Evolutionary conservation across 108 stramenopile genomes (phyloP).

Genomic region (Cafeteria roenbergensis): DNA sequence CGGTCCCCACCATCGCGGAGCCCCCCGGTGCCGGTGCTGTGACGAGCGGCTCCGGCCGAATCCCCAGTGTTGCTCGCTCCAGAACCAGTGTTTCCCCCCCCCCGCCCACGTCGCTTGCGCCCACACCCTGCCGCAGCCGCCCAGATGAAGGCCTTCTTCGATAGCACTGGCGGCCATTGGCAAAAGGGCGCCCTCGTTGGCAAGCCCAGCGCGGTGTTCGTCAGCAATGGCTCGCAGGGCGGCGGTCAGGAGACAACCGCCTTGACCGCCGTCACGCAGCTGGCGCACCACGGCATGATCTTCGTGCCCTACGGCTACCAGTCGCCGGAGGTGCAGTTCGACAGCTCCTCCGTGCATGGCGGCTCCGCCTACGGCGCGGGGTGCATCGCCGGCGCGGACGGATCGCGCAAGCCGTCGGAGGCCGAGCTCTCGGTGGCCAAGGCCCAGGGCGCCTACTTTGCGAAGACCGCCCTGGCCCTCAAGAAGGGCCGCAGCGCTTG

Average conservation of each 20-base stretch:
- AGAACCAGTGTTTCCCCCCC: too few relatives aligned
- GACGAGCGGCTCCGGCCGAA: too few relatives aligned
- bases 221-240: conserved; percentile 41
- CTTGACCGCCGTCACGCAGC: conserved; percentile 45
- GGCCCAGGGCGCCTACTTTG: conserved; percentile 51
- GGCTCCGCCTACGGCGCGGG: conserved; percentile 54
- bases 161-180: conserved; percentile 56
- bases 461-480: conserved; percentile 27
- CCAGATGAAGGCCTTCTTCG: conserved; percentile 60
- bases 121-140: too few relatives aligned
- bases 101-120: too few relatives aligned
- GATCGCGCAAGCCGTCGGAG: conserved; percentile 46
- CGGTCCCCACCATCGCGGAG: too few relatives aligned
- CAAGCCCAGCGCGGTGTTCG: conserved; percentile 55
- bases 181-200: conserved; percentile 47
- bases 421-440: conserved; percentile 41
- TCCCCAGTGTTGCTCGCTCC: too few relatives aligned
- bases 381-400: conserved; percentile 53
- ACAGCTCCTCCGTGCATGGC: conserved; percentile 43
- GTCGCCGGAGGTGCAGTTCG: conserved; percentile 39
- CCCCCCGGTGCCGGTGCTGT: too few relatives aligned
- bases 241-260: conserved; percentile 60
- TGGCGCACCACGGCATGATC: conserved; percentile 61
- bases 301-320: conserved; percentile 55
- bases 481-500: not conserved